Evolutionary conservation across 768 basidiomycete genomes (phyloP), one percentile per base, ranked within the genome.

Genomic region (Cubamyces lactineus): DNA sequence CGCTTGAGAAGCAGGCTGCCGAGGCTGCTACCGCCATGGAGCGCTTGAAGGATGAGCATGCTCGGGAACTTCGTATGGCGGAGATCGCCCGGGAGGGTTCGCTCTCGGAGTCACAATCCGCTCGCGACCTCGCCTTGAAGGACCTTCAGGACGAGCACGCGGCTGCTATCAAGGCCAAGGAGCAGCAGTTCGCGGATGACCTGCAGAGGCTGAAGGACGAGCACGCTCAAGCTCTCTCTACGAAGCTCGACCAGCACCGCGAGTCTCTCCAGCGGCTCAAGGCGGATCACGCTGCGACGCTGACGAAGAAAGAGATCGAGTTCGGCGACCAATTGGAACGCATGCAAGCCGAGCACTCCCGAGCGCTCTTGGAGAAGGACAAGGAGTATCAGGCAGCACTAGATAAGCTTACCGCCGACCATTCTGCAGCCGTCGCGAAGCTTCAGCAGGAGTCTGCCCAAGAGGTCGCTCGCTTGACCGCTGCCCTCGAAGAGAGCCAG

Each of bases 41-140:
- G 55, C 82, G 90, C 47, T 74, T 93, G 64, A 84, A 83, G 57
- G 86, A 88, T 67, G 91, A 94, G 67, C 93, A 95, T 70, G 83
- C 84, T 38, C 84, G 82, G 38, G 86, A 86, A 67, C 75, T 94
- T 39, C 84, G 88, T 50, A 84, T 91, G 80, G 79, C 82, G 1
- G 90, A 95, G 72, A 87, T 92, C 61, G 79, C 89, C 24, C 84
- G 84, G 23, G 84, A 92, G 64, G 91, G 90, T 34, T 84, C 85
- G 2, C 76, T 94, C 26, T 83, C 87, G 8, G 89, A 90, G 70
- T 90, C 91, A 5, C 80, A 92, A 71, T 86, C 87, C 13, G 80
- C 88, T 43, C 86, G 85, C 58, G 82, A 82, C 45, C 61, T 80
- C 9, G 84, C 85, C 24, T 73, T 96, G 56, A 77, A 85, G 55